A percentile compares a stretch with the other conserved stretches of the same genome.
These are phyloP conservation scores for Fusarium agapanthi DNA, from an alignment of 2,329 filamentous ascomycete genomes.

Conservation along the genomic window DNA sequence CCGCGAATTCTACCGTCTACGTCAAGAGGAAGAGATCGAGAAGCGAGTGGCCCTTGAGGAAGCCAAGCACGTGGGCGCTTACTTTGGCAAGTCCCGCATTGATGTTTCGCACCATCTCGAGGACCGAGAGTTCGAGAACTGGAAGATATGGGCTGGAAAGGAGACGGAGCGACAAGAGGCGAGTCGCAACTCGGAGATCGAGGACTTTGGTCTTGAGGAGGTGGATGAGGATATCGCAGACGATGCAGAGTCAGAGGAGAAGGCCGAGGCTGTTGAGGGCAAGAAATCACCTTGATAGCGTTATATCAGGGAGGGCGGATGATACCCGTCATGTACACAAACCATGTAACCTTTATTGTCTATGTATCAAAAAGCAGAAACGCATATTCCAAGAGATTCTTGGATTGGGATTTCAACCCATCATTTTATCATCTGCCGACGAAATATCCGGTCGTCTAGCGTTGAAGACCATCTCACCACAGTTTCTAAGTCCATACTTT, in stretches of 20 bases:
- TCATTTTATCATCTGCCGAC: conserved; percentile 5
- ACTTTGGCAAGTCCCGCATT: conserved; percentile 81
- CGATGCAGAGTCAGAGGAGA: conserved; percentile 36
- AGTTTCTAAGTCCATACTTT: conserved; percentile 51
- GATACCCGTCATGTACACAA: conserved; percentile 39
- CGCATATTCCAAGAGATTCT: conserved; percentile 22
- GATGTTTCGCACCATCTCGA: conserved; percentile 86
- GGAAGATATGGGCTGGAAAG: conserved; percentile 80
- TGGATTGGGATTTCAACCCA: not conserved
- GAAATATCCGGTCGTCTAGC: conserved; percentile 41
- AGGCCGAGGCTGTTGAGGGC: conserved; percentile 31
- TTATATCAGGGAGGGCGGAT: conserved; percentile 13
- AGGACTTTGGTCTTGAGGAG: conserved; percentile 52
- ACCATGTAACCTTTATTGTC: conserved; percentile 35
- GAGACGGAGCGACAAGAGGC: conserved; percentile 55
- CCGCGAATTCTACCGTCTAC: conserved; percentile 87
- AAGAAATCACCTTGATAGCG: conserved; percentile 21
- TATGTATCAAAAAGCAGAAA: conserved; percentile 36
- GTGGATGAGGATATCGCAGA: conserved; percentile 42
- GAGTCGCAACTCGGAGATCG: conserved; percentile 53
- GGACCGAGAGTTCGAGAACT: conserved; percentile 79
- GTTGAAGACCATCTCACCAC: conserved; percentile 53
- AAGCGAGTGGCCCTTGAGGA: conserved; percentile 87
- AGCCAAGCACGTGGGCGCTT: conserved; percentile 83
- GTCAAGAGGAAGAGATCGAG: conserved; percentile 84